A percentile compares a stretch with the other conserved stretches of the same genome.
phyloP scores from a whole-genome alignment of 495 filamentous ascomycete genomes.

The Usnea hakonensis region DNA sequence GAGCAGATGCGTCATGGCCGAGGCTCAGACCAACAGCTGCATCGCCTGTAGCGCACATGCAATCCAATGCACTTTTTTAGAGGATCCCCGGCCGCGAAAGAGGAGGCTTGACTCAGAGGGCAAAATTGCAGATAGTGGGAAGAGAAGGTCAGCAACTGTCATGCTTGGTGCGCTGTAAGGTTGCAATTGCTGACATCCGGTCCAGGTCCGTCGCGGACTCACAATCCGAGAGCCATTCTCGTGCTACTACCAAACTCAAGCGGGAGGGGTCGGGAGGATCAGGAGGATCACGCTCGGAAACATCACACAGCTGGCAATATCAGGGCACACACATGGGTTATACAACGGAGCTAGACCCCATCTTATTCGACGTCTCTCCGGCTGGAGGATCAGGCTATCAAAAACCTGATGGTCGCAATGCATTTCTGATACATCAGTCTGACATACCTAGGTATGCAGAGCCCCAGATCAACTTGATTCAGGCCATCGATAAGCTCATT shows the following conservation, averaged over 20 bases:
- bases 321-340: conserved; percentile 46
- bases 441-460: conserved; percentile 33
- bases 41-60: conserved; percentile 48
- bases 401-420: conserved; percentile 73
- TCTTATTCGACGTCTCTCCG: conserved; percentile 42
- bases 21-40: conserved; percentile 42
- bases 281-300: conserved; percentile 25
- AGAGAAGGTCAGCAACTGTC: conserved; percentile 37
- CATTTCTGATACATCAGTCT: conserved; percentile 64
- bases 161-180: neutral
- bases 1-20: conserved; percentile 82
- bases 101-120: conserved; percentile 49
- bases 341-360: conserved; percentile 47
- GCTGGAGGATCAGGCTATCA: conserved; percentile 45
- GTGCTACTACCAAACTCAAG: conserved; percentile 26
- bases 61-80: conserved; percentile 45
- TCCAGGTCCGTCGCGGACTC: conserved; percentile 11
- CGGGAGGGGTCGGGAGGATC: conserved; percentile 23
- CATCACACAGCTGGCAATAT: conserved; percentile 39
- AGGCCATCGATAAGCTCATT: conserved; percentile 75
- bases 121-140: conserved; percentile 31
- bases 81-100: conserved; percentile 63
- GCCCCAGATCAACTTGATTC: conserved; percentile 52
- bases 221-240: conserved; percentile 10
- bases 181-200: neutral